Base-by-base conservation (phyloP, 2,329 filamentous ascomycete genomes). In the Colletotrichum kahawae region DNA sequence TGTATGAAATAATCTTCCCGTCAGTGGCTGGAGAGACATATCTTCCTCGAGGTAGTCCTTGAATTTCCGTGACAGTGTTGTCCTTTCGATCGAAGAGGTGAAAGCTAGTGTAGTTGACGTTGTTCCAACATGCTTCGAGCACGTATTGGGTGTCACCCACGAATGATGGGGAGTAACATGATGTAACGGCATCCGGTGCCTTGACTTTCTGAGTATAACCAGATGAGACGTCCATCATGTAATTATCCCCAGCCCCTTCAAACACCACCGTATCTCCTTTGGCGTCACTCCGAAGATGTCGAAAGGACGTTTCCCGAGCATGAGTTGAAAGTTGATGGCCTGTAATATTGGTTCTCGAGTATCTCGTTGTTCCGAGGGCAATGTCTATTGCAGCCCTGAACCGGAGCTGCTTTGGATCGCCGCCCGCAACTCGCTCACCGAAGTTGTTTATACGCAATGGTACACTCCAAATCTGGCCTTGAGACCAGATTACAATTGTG, bases 201-300 rank as follows among this genome's bases (percentile, higher is more conserved):
- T 1, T 6, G 18, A 43, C 0, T n/a, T n/a, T 43, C 18, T 1
- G 38, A n/a, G 0, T 43, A 0, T n/a, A 18, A 43, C 38, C 38
- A n/a, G 38, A 43, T 0, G 38, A 43, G 0, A 43, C 38, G 5
- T 43, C 18, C 38, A 43, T n/a, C 8, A 43, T n/a, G 18, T n/a
- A 43, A 0, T 43, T 43, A 18, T 43, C 38, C 9, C 38, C 18
- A n/a, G 38, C 38, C 8, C 18, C 38, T 43, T 43, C 38, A 43
- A 43, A 43, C 18, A 43, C 38, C 38, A 43, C 38, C 18, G 8
- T n/a, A 0, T 43, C 18, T n/a, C 38, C 38, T 43, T 43, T 43
- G 2, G 18, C 18, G 5, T 43, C 38, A 6, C 38, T 43, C 8
- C 38, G 38, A 43, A 43, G 38, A 0, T 18, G 8, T 2, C 38